Percentiles rank a stretch among this genome's conserved stretches.
Evolutionary conservation across 192 early-diverging fungal species (phyloP).

Genomic region (Diversispora eburnea): DNA sequence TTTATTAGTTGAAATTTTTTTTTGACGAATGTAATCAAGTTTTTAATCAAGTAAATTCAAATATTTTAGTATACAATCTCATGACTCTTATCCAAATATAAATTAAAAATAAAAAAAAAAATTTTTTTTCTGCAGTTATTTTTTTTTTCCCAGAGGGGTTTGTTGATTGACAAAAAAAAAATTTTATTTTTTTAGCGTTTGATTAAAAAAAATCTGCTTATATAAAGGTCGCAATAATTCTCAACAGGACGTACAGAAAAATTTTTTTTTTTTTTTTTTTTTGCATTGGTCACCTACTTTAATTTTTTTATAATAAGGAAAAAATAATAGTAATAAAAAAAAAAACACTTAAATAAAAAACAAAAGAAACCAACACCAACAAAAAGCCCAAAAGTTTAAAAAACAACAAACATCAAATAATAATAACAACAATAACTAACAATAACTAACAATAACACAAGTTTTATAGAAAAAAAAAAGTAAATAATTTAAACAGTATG

Average conservation of each 20-base stretch:
- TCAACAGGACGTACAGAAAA: background rate
- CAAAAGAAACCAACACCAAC: too few relatives aligned
- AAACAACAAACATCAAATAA: background rate
- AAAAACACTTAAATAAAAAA: too few relatives aligned
- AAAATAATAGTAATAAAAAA: too few relatives aligned
- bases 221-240: background rate
- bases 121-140: background rate
- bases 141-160: conserved; percentile 1
- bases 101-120: background rate
- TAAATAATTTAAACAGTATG: conserved; percentile 6
- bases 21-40: background rate
- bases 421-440: background rate
- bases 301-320: background rate
- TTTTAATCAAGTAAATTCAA: background rate
- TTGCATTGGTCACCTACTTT: background rate
- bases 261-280: background rate
- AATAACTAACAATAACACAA: background rate
- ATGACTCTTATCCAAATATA: conserved; percentile 5
- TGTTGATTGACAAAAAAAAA: background rate
- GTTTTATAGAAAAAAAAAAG: background rate
- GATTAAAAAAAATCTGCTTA: background rate
- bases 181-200: background rate
- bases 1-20: background rate
- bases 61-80: background rate
- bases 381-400: too few relatives aligned